phyloP scores from a whole-genome alignment of 2,329 filamentous ascomycete species.

The Colletotrichum kahawae region DNA sequence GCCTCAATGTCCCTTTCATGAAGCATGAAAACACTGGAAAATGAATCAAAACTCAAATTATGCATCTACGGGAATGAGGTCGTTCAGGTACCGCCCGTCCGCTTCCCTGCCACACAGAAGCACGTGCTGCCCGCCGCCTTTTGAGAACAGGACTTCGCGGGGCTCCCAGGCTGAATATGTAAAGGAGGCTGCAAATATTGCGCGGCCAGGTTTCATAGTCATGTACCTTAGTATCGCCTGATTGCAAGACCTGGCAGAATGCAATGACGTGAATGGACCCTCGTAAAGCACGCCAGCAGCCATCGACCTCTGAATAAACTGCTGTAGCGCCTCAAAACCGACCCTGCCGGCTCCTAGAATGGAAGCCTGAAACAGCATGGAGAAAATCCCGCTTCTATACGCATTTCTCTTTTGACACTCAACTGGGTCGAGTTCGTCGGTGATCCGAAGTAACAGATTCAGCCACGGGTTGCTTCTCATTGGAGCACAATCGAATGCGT shows the following conservation, averaged over 20 bases:
- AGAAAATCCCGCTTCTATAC: not conserved
- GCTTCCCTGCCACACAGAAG: not conserved
- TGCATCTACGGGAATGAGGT: not conserved
- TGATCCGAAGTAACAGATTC: not conserved
- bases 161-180: not conserved
- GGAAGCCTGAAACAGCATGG: not conserved
- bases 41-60: not conserved
- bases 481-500: not conserved
- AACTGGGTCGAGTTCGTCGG: not conserved
- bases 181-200: not conserved
- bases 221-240: not conserved
- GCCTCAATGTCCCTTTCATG: not conserved
- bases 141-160: not conserved
- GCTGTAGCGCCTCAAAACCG: not conserved
- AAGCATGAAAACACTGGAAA: not conserved
- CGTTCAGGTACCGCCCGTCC: not conserved
- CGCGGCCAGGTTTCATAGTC: not conserved
- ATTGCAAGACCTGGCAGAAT: slow-evolving; percentile 29
- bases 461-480: not conserved
- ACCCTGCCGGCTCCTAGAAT: not conserved
- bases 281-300: not conserved
- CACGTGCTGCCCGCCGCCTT: not conserved
- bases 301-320: not conserved
- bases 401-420: not conserved
- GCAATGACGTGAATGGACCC: not conserved